These are phyloP conservation scores for Leucosporidium creatinivorum DNA, from an alignment of 768 basidiomycete species.

Conservation along the genomic window DNA sequence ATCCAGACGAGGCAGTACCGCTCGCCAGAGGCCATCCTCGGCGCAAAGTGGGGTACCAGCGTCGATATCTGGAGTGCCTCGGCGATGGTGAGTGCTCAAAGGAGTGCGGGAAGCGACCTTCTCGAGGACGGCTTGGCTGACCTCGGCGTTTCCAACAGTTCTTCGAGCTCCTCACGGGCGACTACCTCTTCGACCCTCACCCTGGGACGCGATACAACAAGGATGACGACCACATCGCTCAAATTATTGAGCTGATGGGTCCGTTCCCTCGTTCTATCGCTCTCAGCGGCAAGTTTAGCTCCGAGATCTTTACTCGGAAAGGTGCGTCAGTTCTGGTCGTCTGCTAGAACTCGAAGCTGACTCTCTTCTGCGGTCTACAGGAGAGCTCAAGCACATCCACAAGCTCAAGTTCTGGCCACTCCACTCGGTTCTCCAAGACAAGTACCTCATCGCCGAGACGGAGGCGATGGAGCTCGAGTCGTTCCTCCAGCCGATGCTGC, in stretches of 20 bases:
- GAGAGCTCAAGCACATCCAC: constrained; percentile 85
- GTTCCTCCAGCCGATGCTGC: constrained; percentile 83
- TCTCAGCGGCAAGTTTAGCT: constrained; percentile 82
- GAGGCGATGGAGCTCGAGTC: constrained; percentile 74
- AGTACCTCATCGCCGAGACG: constrained; percentile 79
- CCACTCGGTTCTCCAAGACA: constrained; percentile 58
- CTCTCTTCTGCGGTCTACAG: constrained; percentile 39
- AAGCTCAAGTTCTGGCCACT: constrained; percentile 90
- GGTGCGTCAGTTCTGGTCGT: constrained; percentile 49
- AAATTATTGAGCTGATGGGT: constrained; percentile 92
- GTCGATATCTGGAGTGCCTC: constrained; percentile 97
- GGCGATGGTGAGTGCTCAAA: constrained; percentile 62
- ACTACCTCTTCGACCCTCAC: constrained; percentile 96
- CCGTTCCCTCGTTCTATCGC: constrained; percentile 78
- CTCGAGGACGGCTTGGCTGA: background rate
- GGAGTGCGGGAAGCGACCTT: background rate
- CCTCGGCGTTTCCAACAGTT: constrained; percentile 50
- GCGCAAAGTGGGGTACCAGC: constrained; percentile 89
- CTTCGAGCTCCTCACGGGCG: constrained; percentile 82
- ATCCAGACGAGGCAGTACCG: constrained; percentile 95
- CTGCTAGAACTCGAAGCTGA: background rate
- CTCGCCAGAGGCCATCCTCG: constrained; percentile 93
- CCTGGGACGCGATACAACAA: constrained; percentile 91
- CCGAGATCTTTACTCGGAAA: constrained; percentile 93
- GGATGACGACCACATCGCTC: constrained; percentile 92